Conservation (phyloP, 2,329 filamentous ascomycete genomes). For the Hymenoscyphus occultus region DNA sequence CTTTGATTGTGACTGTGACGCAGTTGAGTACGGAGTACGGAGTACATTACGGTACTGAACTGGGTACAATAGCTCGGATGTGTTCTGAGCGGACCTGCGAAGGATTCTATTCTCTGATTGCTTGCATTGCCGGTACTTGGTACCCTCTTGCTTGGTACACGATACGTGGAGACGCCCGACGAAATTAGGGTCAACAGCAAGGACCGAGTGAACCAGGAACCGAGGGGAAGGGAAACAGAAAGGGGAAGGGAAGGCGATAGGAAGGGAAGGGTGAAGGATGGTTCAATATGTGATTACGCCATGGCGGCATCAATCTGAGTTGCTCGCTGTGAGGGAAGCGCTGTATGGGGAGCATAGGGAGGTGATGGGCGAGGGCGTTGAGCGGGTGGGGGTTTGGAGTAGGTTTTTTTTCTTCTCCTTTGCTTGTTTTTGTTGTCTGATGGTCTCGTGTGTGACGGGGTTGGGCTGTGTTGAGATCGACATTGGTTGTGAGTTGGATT, state of each 20-base stretch:
- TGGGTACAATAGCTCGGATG: too few species aligned
- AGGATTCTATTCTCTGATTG: too few species aligned
- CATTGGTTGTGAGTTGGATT: neutral
- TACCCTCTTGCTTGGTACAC: too few species aligned
- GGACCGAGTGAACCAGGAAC: neutral
- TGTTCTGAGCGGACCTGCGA: too few species aligned
- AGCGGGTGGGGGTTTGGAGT: constrained; percentile 60
- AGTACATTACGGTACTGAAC: too few species aligned
- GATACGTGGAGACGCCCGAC: too few species aligned
- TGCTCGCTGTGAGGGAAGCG: constrained; percentile 61
- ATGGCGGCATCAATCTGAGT: constrained; percentile 65
- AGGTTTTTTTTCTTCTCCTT: constrained; percentile 6
- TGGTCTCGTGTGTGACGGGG: neutral
- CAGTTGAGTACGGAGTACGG: too few species aligned
- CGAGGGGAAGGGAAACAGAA: neutral
- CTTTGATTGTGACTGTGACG: too few species aligned
- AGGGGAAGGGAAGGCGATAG: neutral
- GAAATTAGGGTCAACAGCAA: neutral
- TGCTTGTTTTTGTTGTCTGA: neutral
- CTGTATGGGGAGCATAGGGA: constrained; percentile 49
- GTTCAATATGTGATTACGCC: constrained; percentile 71
- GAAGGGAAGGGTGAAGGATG: constrained; percentile 43
- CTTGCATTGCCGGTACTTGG: too few species aligned
- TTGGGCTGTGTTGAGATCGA: neutral
- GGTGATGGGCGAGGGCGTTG: constrained; percentile 48